Base-by-base conservation (phyloP, 2,329 filamentous ascomycete genomes). In the Talaromyces sp. region DNA sequence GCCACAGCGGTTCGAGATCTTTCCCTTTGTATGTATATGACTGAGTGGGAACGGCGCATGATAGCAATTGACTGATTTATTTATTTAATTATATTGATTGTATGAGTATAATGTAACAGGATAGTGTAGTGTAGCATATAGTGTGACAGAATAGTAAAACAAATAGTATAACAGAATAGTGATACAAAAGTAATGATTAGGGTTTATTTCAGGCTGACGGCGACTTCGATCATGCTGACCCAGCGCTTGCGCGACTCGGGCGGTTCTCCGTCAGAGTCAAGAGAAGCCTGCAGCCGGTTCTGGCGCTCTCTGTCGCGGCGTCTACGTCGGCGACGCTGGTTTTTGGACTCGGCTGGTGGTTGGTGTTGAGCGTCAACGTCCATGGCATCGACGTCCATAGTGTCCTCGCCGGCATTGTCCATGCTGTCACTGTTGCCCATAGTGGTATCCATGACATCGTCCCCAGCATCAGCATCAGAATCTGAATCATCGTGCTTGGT, bases 161-260 rank as follows among this genome's bases (percentile, higher is more conserved):
- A 22, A 1, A 22, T 32, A 32, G 30, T 32, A 32, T 2, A 32
- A 32, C 30, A 32, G 28, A 1, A 32, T 32, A 15, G 19, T 22
- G 10, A 22, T 22, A 36, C 19, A 47, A 44, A 15, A 44, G 39
- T 47, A 47, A 47, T 47, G 10, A 22, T 9, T 47, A 22, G 42
- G 13, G 27, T 15, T 76, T 72, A 78, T 67, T 75, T 78, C 28
- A 79, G 65, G 49, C 72, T 73, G 22, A 81, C 71, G 4, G 77
- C 74, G 58, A 81, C 70, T 60, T 81, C 77, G 17, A 81, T 76
- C 66, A 75, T 78, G 65, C 80, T 80, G 44, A 81, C 71, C 77
- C 77, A 80, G 56, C 78, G 73, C 11, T 77, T 76, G 25, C 78
- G 70, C 9, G 76, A 74, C 65, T 80, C 78, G 0, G 78, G 77